These are phyloP conservation scores for Bromus sterilis DNA, from an alignment of 176 grass and related monocot species.

Conservation along the genomic window DNA sequence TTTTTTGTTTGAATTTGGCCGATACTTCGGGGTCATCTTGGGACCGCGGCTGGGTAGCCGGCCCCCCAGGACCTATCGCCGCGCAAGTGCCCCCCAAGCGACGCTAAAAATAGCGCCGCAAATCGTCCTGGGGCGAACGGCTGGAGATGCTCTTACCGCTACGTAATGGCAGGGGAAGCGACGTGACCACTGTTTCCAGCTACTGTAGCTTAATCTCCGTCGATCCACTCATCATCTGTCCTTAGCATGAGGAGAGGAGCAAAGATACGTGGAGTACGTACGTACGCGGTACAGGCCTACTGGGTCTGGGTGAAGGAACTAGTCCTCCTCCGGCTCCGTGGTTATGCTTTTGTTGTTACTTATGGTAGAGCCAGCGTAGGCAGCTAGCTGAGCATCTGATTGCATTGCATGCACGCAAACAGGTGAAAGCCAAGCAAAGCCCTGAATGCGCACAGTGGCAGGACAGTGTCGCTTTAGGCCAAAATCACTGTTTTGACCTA, in stretches of 20 bases:
- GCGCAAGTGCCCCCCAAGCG: no score
- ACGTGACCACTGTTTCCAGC: background rate
- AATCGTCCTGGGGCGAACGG: no score
- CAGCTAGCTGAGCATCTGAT: background rate
- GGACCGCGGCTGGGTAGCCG: no score
- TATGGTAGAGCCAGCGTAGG: background rate
- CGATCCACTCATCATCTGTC: background rate
- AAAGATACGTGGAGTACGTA: slow-evolving; percentile 5
- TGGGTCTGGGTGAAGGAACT: slow-evolving; percentile 16
- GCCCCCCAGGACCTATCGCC: no score
- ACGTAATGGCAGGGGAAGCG: background rate
- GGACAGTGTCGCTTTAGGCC: background rate
- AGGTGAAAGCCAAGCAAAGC: background rate
- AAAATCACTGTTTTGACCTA: no score
- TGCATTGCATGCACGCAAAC: background rate
- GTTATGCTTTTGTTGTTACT: slow-evolving; percentile 6
- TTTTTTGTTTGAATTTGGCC: no score
- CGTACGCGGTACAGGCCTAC: no score
- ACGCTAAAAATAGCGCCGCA: no score
- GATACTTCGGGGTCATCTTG: no score
- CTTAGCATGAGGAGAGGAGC: background rate
- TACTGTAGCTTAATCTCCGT: background rate
- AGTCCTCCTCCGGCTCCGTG: background rate
- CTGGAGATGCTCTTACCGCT: no score
- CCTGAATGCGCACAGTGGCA: background rate